These are phyloP conservation scores for Penicillium antarcticum DNA, from an alignment of 495 filamentous ascomycete species.

Conservation along the genomic window DNA sequence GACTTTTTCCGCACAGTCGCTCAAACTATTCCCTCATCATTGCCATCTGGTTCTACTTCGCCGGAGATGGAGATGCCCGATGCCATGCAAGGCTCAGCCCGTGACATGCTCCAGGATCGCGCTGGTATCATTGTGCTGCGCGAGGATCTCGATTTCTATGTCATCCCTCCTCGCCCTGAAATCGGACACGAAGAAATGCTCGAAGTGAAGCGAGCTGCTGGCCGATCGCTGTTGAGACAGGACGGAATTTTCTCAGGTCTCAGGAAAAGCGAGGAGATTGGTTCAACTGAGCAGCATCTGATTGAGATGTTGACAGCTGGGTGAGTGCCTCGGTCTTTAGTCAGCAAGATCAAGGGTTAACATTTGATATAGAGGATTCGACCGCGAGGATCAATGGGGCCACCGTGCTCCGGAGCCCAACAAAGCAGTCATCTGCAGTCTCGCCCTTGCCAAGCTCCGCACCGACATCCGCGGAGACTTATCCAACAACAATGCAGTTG, in stretches of 20 bases:
- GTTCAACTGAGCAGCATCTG: conserved; percentile 95
- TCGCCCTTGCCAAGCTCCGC: conserved; percentile 86
- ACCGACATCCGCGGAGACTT: conserved; percentile 85
- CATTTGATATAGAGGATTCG: conserved; percentile 70
- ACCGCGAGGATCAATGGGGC: conserved; percentile 91
- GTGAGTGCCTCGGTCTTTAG: conserved; percentile 51
- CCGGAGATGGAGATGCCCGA: conserved; percentile 66
- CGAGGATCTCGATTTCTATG: conserved; percentile 97
- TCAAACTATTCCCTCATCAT: conserved; percentile 79
- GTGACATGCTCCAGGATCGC: conserved; percentile 78
- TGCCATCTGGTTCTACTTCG: conserved; percentile 57
- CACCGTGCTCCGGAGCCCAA: conserved; percentile 94
- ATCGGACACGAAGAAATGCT: conserved; percentile 92
- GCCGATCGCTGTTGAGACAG: conserved; percentile 78
- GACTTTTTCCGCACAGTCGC: conserved; percentile 97
- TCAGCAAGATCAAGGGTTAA: conserved; percentile 12
- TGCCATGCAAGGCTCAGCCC: conserved; percentile 62
- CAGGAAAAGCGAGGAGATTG: conserved; percentile 89
- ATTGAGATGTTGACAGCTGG: conserved; percentile 99
- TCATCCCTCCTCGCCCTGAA: conserved; percentile 81
- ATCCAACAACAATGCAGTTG: conserved; percentile 76
- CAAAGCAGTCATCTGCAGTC: conserved; percentile 96
- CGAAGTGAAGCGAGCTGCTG: conserved; percentile 92
- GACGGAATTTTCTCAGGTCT: conserved; percentile 95
- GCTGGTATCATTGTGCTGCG: conserved; percentile 96